Conservation (phyloP, 768 basidiomycete genomes). For the Mycena rosella region DNA sequence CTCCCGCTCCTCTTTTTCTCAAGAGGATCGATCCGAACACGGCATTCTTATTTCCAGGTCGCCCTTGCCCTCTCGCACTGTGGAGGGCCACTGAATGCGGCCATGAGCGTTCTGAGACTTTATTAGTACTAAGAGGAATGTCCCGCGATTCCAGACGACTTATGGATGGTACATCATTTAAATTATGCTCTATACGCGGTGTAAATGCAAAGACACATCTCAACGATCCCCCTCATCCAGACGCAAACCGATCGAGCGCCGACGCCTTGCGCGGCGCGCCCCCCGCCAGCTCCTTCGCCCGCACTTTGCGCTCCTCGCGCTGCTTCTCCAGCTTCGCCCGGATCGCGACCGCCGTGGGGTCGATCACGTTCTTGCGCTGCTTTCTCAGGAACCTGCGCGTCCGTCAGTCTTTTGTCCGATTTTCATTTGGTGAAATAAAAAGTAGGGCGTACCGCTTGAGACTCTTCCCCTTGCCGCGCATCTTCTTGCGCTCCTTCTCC, state of each 20-base stretch:
- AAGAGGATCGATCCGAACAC: no score
- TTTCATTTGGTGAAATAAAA: background rate
- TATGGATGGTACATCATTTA: no score
- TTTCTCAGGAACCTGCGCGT: slow-evolving; percentile 76
- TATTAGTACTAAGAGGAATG: no score
- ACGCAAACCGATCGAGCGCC: slow-evolving; percentile 57
- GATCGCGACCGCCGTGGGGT: slow-evolving; percentile 81
- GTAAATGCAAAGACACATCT: no score
- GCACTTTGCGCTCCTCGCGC: slow-evolving; percentile 56
- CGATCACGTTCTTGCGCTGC: slow-evolving; percentile 95
- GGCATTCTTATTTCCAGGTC: no score
- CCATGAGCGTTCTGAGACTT: no score
- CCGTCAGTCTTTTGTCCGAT: no score
- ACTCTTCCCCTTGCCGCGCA: slow-evolving; percentile 90
- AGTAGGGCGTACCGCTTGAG: slow-evolving; percentile 70
- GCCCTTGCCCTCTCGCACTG: no score
- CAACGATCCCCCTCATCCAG: background rate
- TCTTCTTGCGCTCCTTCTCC: slow-evolving; percentile 78
- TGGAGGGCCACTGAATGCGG: no score
- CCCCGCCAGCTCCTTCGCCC: slow-evolving; percentile 50
- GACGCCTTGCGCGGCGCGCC: slow-evolving; percentile 49
- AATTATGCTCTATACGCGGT: no score
- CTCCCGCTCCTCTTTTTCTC: no score
- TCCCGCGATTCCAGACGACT: no score
- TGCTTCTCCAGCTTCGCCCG: slow-evolving; percentile 76